Conservation (phyloP, 1,284 basidiomycete genomes). For the Phellopilus nigrolimitatus region DNA sequence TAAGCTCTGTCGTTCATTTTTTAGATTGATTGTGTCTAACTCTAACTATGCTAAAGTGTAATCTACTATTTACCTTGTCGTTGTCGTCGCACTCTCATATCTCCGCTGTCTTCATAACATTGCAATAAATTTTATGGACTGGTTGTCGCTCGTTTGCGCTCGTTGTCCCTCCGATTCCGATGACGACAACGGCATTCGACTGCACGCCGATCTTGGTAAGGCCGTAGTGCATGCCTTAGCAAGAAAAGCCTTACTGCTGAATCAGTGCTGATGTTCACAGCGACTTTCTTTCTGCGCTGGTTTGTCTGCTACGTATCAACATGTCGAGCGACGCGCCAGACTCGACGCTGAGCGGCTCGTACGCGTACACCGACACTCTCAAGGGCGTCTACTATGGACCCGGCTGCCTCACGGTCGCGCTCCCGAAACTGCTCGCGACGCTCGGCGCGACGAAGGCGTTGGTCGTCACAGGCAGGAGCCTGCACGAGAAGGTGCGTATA, state of each 20-base stretch:
- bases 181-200: no score
- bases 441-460: constrained; percentile 58
- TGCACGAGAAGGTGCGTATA: constrained; percentile 53
- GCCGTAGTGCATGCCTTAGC: no score
- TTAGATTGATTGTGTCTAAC: not conserved
- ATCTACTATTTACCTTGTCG: not conserved
- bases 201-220: no score
- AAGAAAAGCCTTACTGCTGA: no score
- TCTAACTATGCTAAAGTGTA: not conserved
- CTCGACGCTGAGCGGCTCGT: constrained; percentile 40
- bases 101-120: no score
- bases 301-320: not conserved
- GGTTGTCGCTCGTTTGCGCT: no score
- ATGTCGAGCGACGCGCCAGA: not conserved
- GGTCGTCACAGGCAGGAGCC: constrained; percentile 65
- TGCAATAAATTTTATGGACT: no score
- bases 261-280: not conserved
- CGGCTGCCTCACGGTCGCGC: constrained; percentile 51
- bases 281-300: not conserved
- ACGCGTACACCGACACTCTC: constrained; percentile 59
- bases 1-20: no score
- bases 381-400: constrained; percentile 67
- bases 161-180: no score
- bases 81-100: no score
- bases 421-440: constrained; percentile 54